phyloP scores from a whole-genome alignment of 148 eudicot genomes.

The Hydrangea macrophylla region DNA sequence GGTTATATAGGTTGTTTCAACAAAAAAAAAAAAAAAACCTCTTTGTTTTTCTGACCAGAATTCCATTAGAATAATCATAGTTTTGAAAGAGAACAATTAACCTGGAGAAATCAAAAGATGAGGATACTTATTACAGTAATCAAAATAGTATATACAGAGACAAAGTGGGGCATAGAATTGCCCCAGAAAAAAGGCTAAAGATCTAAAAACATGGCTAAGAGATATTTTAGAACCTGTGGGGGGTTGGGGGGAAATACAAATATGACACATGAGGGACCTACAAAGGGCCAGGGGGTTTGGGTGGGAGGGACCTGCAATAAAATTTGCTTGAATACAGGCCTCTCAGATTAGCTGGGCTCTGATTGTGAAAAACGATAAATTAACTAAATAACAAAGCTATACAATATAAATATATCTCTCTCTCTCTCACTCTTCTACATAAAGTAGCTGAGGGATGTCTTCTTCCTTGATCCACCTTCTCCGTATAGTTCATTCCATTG shows the following conservation, averaged over 20 bases:
- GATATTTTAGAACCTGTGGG: not conserved
- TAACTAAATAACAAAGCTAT: slow-evolving; percentile 29
- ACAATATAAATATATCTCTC: slow-evolving; percentile 31
- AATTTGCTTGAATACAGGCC: slow-evolving; percentile 22
- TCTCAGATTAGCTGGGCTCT: slow-evolving; percentile 19
- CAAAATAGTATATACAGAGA: slow-evolving; percentile 20
- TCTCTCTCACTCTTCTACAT: too few species aligned
- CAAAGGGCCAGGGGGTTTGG: not conserved
- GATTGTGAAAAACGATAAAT: slow-evolving; percentile 8
- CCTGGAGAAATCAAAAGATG: not conserved
- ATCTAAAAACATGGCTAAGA: slow-evolving; percentile 8
- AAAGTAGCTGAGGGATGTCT: slow-evolving; percentile 83
- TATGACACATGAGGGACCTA: slow-evolving; percentile 31
- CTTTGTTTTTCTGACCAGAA: too few species aligned
- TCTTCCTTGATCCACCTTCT: slow-evolving; percentile 95
- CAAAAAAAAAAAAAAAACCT: too few species aligned
- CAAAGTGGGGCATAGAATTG: not conserved
- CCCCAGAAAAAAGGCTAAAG: not conserved
- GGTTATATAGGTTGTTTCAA: too few species aligned
- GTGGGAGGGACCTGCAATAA: slow-evolving; percentile 7
- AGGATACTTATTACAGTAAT: slow-evolving; percentile 17
- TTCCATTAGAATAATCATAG: too few species aligned
- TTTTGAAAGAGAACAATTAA: not conserved
- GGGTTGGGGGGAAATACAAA: slow-evolving; percentile 5
- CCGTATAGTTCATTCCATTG: slow-evolving; percentile 97